These are phyloP conservation scores for Taphrina betulina DNA, from an alignment of 1,139 yeast species.

Conservation along the genomic window DNA sequence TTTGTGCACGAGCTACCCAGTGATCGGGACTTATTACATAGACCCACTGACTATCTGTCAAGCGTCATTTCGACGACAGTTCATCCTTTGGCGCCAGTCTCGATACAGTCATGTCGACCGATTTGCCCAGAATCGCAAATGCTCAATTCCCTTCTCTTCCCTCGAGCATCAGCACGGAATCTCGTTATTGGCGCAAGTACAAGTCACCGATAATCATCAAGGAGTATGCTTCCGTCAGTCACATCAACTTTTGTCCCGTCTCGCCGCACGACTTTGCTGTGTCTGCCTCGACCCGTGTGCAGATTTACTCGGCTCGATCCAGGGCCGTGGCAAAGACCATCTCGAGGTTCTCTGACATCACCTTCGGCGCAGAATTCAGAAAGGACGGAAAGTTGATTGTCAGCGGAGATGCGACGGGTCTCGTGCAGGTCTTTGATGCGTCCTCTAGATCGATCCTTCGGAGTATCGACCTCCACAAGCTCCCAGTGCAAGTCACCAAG, in stretches of 20 bases:
- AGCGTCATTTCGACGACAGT: too few species aligned
- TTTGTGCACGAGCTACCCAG: too few species aligned
- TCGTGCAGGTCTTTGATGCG: slow-evolving; percentile 78
- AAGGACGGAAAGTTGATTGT: slow-evolving; percentile 78
- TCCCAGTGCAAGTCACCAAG: slow-evolving; percentile 92
- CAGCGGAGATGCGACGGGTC: slow-evolving; percentile 87
- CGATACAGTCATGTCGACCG: slow-evolving; percentile 30
- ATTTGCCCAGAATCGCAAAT: slow-evolving; percentile 20
- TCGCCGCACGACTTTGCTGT: slow-evolving; percentile 92
- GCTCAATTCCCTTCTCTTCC: slow-evolving; percentile 16
- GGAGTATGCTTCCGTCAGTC: slow-evolving; percentile 89
- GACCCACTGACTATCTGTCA: too few species aligned
- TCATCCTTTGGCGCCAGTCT: too few species aligned
- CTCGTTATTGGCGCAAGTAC: slow-evolving; percentile 88
- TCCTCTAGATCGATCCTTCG: slow-evolving; percentile 77
- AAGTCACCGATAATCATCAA: slow-evolving; percentile 82
- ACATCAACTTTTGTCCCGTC: slow-evolving; percentile 80
- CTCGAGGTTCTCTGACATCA: slow-evolving; percentile 87
- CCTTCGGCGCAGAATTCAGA: slow-evolving; percentile 78
- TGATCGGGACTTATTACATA: too few species aligned
- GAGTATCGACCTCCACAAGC: slow-evolving; percentile 74
- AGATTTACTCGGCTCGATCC: slow-evolving; percentile 86
- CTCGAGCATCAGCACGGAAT: slow-evolving; percentile 55
- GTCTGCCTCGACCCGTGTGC: slow-evolving; percentile 86
- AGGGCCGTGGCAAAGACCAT: slow-evolving; percentile 86